Base-by-base conservation (phyloP, 306 rosid species). In the Sechiopsis laciniata region DNA sequence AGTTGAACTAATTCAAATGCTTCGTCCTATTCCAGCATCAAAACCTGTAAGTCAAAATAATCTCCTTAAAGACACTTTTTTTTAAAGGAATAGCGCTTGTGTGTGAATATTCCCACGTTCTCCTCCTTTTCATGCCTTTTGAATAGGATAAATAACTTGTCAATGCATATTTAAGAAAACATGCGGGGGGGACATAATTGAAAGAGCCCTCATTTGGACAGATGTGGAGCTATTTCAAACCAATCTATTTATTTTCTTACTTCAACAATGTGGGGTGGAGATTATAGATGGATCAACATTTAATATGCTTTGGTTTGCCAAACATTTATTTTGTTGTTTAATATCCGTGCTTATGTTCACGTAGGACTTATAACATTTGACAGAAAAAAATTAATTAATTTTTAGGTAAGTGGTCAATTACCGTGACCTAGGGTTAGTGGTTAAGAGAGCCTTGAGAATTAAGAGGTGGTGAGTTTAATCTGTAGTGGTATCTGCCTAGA, bases 91-190 rank as follows among this genome's bases (percentile, higher is more conserved):
- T 0, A 8, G 13, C 14, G 46, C 48, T 7, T 61, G 6, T 12
- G 67, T 60, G 20, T 60, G 67, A 14, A 29, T 60, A 60, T 60
- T 24, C 35, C 66, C 65, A 59, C 37, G 10, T 15, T 59, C 42
- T 26, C 17, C 45, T 6, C 19, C 66, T 14, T 32, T 32, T 14
- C 45, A 0, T 60, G 14, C n/a, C 66, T 60, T 13, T 5, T 14
- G 66, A 17, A 26, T 60, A 21, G 59, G 22, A 55, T 55, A 21
- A 55, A 26, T 11, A 26, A 24, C 16, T 8, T 6, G 64, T 59
- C 64, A 13, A 24, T 21, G 0, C 32, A 4, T 24, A 17, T 42
- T 42, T 42, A 32, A 32, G 6, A 3, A 32, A 32, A 32, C 37
- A 32, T 32, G 37, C 37, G 37, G 37, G 6, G 37, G 37, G 6